phyloP scores from a whole-genome alignment of 1,284 basidiomycete genomes.

The Melampsora americana region DNA sequence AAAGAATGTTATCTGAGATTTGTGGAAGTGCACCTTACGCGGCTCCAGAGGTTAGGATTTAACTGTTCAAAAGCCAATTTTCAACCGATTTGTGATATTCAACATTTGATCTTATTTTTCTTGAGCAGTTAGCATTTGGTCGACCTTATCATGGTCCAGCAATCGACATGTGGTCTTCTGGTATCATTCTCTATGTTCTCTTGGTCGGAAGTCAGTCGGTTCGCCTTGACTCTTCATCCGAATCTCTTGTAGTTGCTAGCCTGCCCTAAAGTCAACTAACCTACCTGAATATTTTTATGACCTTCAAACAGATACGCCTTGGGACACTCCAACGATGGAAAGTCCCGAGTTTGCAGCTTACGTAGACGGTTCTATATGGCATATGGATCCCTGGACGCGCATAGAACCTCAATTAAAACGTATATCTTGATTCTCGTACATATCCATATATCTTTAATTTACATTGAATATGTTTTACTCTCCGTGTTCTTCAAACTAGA shows the following conservation, averaged over 20 bases:
- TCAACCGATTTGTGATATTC: not conserved
- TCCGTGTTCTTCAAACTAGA: constrained; percentile 14
- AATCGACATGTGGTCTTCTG: constrained; percentile 91
- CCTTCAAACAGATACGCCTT: constrained; percentile 74
- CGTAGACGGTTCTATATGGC: constrained; percentile 62
- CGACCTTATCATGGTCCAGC: constrained; percentile 80
- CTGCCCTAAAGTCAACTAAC: too few relatives aligned
- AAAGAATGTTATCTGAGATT: constrained; percentile 71
- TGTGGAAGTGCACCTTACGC: constrained; percentile 95
- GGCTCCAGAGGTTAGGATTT: constrained; percentile 71
- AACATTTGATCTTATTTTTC: not conserved
- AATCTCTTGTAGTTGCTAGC: not conserved
- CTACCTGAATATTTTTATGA: too few relatives aligned
- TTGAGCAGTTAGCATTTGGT: constrained; percentile 45
- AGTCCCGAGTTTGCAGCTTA: constrained; percentile 78
- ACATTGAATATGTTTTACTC: not conserved
- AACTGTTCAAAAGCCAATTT: not conserved
- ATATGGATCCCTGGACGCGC: constrained; percentile 76
- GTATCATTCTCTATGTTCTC: constrained; percentile 91
- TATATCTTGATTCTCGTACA: not conserved
- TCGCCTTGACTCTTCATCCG: not conserved
- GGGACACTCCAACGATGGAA: constrained; percentile 83
- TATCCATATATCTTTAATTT: not conserved
- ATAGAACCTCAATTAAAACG: constrained; percentile 63
- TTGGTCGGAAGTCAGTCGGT: constrained; percentile 63